These are phyloP conservation scores for Rutstroemia sydowiana DNA, from an alignment of 2,329 filamentous ascomycete genomes.

Conservation along the genomic window DNA sequence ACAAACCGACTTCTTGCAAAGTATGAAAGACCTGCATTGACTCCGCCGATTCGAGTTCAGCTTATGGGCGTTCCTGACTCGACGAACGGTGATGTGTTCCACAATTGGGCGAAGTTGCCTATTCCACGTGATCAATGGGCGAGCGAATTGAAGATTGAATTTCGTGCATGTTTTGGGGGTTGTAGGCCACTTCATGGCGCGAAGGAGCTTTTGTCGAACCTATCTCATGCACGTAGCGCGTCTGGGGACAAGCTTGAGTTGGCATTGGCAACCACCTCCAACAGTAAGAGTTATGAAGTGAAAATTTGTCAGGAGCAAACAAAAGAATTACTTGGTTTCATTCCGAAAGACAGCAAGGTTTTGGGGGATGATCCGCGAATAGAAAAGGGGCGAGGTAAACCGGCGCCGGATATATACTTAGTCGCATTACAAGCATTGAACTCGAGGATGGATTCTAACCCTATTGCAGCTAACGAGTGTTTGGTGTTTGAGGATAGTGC, in stretches of 20 bases:
- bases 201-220: conserved; percentile 53
- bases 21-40: conserved; percentile 67
- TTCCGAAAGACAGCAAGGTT: conserved; percentile 64
- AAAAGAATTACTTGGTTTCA: conserved; percentile 52
- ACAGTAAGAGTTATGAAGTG: conserved; percentile 34
- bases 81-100: conserved; percentile 52
- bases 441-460: conserved; percentile 54
- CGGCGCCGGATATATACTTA: conserved; percentile 88
- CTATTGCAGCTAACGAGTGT: conserved; percentile 77
- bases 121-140: conserved; percentile 64
- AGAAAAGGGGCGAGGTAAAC: conserved; percentile 75
- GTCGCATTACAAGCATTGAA: conserved; percentile 83
- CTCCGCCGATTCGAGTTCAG: conserved; percentile 91
- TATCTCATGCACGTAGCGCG: conserved; percentile 32
- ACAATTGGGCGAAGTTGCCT: conserved; percentile 80
- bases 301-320: conserved; percentile 43
- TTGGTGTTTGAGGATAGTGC: conserved; percentile 96
- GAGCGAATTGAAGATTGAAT: conserved; percentile 51
- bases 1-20: conserved; percentile 75
- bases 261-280: conserved; percentile 72
- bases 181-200: conserved; percentile 78
- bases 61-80: conserved; percentile 38
- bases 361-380: conserved; percentile 82
- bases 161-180: conserved; percentile 63
- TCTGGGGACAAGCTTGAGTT: conserved; percentile 41